A percentile compares a stretch with the other conserved stretches of the same genome.
These are phyloP conservation scores for Neofusicoccum kwambonambiense DNA, from an alignment of 2,329 filamentous ascomycete species.

Conservation along the genomic window DNA sequence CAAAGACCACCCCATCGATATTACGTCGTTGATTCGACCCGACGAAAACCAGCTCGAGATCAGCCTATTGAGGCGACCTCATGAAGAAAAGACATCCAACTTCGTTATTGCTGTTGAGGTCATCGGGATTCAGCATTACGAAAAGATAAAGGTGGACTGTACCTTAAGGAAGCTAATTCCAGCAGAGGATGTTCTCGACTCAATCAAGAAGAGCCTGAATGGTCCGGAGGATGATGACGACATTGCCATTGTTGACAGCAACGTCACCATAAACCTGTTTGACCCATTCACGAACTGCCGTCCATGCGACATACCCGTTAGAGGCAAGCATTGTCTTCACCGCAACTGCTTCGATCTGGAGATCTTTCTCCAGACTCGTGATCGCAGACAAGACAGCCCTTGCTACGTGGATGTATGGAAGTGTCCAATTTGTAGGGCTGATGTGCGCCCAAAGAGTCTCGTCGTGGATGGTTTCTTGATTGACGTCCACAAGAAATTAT, in stretches of 20 bases:
- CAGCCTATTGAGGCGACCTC: conserved; percentile 25
- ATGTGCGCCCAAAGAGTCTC: conserved; percentile 72
- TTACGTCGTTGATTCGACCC: conserved; percentile 59
- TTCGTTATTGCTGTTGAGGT: conserved; percentile 70
- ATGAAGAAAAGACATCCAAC: conserved; percentile 38
- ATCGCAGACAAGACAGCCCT: conserved; percentile 26
- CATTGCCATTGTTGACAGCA: conserved; percentile 40
- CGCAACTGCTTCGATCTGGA: conserved; percentile 87
- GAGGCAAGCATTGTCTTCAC: conserved; percentile 69
- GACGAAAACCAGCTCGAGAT: conserved; percentile 65
- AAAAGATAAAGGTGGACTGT: conserved; percentile 35
- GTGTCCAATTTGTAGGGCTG: conserved; percentile 77
- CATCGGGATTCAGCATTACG: conserved; percentile 54
- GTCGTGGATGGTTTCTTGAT: conserved; percentile 72
- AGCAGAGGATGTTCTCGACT: conserved; percentile 51
- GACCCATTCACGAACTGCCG: conserved; percentile 46
- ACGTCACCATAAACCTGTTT: conserved; percentile 44
- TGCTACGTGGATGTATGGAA: conserved; percentile 70
- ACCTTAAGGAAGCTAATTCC: conserved; percentile 35
- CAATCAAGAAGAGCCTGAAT: conserved; percentile 55
- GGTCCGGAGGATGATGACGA: conserved; percentile 47
- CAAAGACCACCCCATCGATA: conserved; percentile 72
- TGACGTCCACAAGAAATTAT: conserved; percentile 59
- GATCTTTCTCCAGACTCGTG: conserved; percentile 71
- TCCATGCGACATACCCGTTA: conserved; percentile 69